Evolutionary conservation across 345 rosid genomes (phyloP).

Genomic region (Gossypium herbaceum): DNA sequence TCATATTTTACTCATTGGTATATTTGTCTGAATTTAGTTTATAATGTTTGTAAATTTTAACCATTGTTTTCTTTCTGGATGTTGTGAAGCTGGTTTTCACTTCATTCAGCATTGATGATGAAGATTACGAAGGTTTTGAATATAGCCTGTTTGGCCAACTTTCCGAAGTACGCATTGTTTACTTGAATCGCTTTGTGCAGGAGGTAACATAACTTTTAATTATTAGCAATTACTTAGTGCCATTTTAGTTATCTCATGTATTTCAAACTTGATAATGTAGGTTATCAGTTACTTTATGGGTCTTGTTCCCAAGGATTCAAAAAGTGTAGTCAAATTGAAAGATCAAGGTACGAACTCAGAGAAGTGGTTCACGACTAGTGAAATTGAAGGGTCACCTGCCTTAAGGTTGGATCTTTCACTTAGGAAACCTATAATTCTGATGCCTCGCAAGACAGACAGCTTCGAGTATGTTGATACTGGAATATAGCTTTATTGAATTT

Average conservation of each 20-base stretch:
- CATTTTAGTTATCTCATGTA: conserved; percentile 26
- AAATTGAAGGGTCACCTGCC: conserved; percentile 95
- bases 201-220: conserved; percentile 53
- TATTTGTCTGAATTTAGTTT: neutral
- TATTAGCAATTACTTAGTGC: neutral
- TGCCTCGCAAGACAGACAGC: conserved; percentile 92
- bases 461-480: conserved; percentile 61
- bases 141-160: conserved; percentile 84
- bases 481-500: conserved; percentile 8
- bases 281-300: conserved; percentile 82
- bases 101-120: conserved; percentile 79
- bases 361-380: conserved; percentile 81
- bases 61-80: neutral
- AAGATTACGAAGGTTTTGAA: conserved; percentile 85
- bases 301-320: conserved; percentile 70
- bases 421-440: conserved; percentile 83
- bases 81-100: conserved; percentile 70
- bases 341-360: conserved; percentile 88
- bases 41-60: conserved; percentile 6
- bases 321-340: conserved; percentile 62
- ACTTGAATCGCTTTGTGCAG: conserved; percentile 92
- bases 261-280: conserved; percentile 40
- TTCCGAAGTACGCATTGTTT: conserved; percentile 95
- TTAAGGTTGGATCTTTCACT: conserved; percentile 87
- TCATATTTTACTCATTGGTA: conserved; percentile 11